Evolutionary conservation across 2,329 filamentous ascomycete species (phyloP), one percentile per base, ranked within the genome.

Genomic region (Paraphaeosphaeria minitans): DNA sequence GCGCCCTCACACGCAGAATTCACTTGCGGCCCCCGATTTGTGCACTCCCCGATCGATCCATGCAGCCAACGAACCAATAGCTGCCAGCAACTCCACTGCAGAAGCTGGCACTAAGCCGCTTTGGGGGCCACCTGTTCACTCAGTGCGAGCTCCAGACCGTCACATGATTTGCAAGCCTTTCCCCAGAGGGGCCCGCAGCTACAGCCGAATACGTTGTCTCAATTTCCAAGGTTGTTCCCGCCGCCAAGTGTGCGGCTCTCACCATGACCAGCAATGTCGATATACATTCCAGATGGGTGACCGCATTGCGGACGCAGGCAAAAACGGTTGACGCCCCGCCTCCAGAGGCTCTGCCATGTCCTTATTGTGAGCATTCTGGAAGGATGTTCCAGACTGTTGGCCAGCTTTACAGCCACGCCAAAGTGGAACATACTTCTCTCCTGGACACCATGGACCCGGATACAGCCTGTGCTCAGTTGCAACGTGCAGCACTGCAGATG

Each of bases 371-470:
- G 5, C 68, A 72, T 24, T 55, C 66, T 9, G 68, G 68, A 1
- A 62, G 68, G 1, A 68, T 72, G 0, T 77, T 77, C 57, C 70
- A 71, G 10, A 64, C 10, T 33, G 19, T 67, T 1, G 64, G 70
- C 13, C 67, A 72, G 31, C 58, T 77, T 0, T 61, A 61, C 33
- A 52, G 58, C 31, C 74, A 77, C 56, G 68, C 62, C 9, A 66
- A 55, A n/a, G 45, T 58, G 2, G 69, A 75, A 9, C 75, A 77
- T 61, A 47, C 56, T 8, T 47, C 62, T 1, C 57, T 66, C 6
- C 39, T 76, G n/a, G 47, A 62, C 10, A 64, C 53, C 4, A 33
- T 73, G 19, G 58, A 63, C 21, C 60, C 65, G 19, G 53, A 55
- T 43, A 53, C 67, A 35, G 69, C 69, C 27, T 66, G 66, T 48